These are phyloP conservation scores for Effrenium voratum DNA, from an alignment of 73 alveolate species.

Conservation along the genomic window DNA sequence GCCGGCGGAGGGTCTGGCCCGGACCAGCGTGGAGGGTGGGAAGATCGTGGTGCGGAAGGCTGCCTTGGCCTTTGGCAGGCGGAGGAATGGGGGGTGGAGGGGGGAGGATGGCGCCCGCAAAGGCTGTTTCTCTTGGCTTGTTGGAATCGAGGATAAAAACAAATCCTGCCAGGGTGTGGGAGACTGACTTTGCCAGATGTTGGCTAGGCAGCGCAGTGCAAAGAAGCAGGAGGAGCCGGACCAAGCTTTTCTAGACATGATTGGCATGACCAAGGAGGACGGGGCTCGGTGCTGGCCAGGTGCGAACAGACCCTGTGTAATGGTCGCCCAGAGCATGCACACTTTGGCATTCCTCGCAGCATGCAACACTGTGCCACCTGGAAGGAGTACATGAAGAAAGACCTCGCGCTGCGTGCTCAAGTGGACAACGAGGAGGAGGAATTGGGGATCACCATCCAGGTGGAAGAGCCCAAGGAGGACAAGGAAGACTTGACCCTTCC, in stretches of 20 bases:
- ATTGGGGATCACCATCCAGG: not conserved
- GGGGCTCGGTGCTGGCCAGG: no score
- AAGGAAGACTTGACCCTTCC: constrained; percentile 28
- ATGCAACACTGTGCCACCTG: no score
- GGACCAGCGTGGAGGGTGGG: constrained; percentile 67
- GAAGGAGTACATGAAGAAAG: constrained; percentile 55
- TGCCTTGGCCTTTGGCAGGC: constrained; percentile 47
- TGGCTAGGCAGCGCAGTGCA: no score
- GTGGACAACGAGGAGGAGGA: constrained; percentile 15
- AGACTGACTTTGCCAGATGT: no score
- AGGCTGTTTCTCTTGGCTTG: no score
- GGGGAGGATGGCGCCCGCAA: no score
- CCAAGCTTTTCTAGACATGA: constrained; percentile 53
- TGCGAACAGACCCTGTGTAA: no score
- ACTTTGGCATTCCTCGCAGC: no score
- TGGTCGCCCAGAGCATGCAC: no score
- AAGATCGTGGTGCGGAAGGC: constrained; percentile 46
- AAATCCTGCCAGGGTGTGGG: no score
- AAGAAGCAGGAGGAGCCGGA: constrained; percentile 55
- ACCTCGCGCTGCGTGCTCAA: constrained; percentile 7
- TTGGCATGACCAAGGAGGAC: constrained; percentile 82
- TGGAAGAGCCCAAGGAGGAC: constrained; percentile 54
- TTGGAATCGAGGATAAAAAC: no score
- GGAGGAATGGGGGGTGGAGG: no score
- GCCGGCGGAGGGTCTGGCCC: constrained; percentile 67